Evolutionary conservation across 306 rosid genomes (phyloP).

Genomic region (Cajanus cajan): DNA sequence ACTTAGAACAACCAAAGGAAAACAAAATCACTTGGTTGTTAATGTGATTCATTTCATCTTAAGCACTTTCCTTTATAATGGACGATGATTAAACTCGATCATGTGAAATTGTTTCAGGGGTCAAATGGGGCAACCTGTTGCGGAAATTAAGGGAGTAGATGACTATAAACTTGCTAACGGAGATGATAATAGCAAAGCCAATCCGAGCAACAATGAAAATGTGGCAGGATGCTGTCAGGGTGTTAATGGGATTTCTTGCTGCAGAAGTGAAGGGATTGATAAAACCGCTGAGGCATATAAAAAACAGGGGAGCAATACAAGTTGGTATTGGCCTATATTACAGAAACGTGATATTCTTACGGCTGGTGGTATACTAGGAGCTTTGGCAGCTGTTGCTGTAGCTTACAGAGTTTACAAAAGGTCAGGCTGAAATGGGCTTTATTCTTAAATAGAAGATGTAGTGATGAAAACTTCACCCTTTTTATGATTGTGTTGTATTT

Average conservation of each 20-base stretch:
- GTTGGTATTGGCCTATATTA: constrained; percentile 48
- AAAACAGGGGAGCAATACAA: constrained; percentile 36
- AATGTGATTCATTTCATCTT: background rate
- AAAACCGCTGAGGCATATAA: constrained; percentile 32
- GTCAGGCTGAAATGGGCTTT: constrained; percentile 48
- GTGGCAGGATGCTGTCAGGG: constrained; percentile 58
- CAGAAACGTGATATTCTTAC: constrained; percentile 57
- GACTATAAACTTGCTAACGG: constrained; percentile 35
- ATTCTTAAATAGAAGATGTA: background rate
- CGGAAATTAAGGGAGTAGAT: constrained; percentile 23
- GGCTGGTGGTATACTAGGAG: constrained; percentile 61
- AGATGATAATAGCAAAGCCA: constrained; percentile 22
- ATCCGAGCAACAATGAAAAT: constrained; percentile 30
- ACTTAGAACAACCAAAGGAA: background rate
- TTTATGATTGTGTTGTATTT: constrained; percentile 4
- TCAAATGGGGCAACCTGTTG: constrained; percentile 39
- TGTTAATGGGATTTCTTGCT: constrained; percentile 74
- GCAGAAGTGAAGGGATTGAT: constrained; percentile 57
- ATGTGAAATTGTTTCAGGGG: constrained; percentile 41
- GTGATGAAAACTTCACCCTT: constrained; percentile 16
- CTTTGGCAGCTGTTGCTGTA: constrained; percentile 60
- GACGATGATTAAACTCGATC: background rate
- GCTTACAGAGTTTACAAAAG: constrained; percentile 66
- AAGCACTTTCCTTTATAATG: background rate
- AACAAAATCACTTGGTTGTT: constrained; percentile 1